Conservation (phyloP, 352 stramenopile species). For the Lagenidium sp. region DNA sequence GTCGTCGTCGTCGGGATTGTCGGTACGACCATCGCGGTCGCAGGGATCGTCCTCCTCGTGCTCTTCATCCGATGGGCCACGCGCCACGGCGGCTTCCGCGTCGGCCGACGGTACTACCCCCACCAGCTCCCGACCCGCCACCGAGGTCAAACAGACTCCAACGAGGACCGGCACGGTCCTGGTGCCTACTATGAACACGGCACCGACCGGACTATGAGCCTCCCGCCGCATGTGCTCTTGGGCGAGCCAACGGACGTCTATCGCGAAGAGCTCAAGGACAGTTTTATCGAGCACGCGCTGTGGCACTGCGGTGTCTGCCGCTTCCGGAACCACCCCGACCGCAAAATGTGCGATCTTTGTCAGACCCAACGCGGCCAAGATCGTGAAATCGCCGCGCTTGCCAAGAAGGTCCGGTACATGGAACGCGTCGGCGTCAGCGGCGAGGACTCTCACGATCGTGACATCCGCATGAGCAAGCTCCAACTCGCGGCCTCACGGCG, state of each 20-base stretch:
- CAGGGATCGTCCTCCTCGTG: slow-evolving; percentile 15
- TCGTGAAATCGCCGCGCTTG: slow-evolving; percentile 24
- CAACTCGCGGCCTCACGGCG: slow-evolving; percentile 62
- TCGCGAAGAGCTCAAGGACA: slow-evolving; percentile 77
- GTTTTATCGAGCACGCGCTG: slow-evolving; percentile 60
- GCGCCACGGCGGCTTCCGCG: slow-evolving; percentile 8
- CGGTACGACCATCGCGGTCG: slow-evolving; percentile 11
- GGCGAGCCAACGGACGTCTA: slow-evolving; percentile 57
- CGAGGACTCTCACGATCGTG: slow-evolving; percentile 6
- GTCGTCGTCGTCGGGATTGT: slow-evolving; percentile 15
- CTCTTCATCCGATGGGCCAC: slow-evolving; percentile 15
- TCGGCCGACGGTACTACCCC: no score
- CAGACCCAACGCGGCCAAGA: slow-evolving; percentile 59
- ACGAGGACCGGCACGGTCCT: background rate
- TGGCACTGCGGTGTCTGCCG: slow-evolving; percentile 85
- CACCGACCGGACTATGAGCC: slow-evolving; percentile 16
- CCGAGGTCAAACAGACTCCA: no score
- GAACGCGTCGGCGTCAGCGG: slow-evolving; percentile 33
- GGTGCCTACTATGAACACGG: background rate
- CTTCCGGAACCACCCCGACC: slow-evolving; percentile 84
- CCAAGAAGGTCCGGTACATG: slow-evolving; percentile 18
- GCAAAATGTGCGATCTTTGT: slow-evolving; percentile 80
- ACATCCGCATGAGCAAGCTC: slow-evolving; percentile 51
- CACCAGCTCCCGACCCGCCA: no score
- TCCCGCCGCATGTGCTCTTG: slow-evolving; percentile 34